A percentile compares a stretch with the other conserved stretches of the same genome.
These are phyloP conservation scores for Botrytis hyacinthi DNA, from an alignment of 2,329 filamentous ascomycete genomes.

Conservation along the genomic window DNA sequence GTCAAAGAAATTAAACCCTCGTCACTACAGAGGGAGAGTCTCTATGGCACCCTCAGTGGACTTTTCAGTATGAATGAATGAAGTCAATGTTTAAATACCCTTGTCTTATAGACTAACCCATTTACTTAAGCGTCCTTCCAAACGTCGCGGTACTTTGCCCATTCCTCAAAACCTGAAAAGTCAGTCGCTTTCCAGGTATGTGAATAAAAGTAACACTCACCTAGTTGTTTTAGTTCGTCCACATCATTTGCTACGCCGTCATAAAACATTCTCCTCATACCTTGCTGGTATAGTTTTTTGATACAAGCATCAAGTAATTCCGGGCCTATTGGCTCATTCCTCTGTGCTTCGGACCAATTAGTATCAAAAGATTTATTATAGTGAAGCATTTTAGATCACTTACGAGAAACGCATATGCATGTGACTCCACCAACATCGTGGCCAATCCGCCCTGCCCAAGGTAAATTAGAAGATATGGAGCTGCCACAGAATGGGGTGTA, in stretches of 20 bases:
- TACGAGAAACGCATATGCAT: conserved; percentile 59
- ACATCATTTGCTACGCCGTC: conserved; percentile 54
- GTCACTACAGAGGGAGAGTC: conserved; percentile 1
- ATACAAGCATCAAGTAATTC: conserved; percentile 54
- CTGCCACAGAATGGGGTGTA: conserved; percentile 51
- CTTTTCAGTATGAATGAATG: background rate
- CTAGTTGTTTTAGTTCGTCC: conserved; percentile 51
- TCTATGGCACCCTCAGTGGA: background rate
- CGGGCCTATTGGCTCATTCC: conserved; percentile 50
- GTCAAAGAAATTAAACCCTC: background rate
- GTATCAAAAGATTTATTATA: background rate
- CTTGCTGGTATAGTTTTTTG: conserved; percentile 46
- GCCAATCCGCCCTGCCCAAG: conserved; percentile 53
- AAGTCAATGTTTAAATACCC: background rate
- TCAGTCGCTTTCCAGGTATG: background rate
- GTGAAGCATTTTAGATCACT: conserved; percentile 32
- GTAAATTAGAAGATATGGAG: conserved; percentile 50
- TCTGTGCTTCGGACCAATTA: conserved; percentile 25
- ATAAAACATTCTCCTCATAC: conserved; percentile 54
- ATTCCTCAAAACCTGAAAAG: conserved; percentile 53
- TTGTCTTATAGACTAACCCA: background rate
- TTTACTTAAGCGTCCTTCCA: conserved; percentile 44
- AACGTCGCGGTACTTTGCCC: conserved; percentile 56
- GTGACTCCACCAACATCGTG: conserved; percentile 55
- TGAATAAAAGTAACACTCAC: conserved; percentile 41